Percentiles rank a stretch among this genome's conserved stretches.
Conservation (phyloP, 1,284 basidiomycete genomes). For the Rhodotorula sp. region DNA sequence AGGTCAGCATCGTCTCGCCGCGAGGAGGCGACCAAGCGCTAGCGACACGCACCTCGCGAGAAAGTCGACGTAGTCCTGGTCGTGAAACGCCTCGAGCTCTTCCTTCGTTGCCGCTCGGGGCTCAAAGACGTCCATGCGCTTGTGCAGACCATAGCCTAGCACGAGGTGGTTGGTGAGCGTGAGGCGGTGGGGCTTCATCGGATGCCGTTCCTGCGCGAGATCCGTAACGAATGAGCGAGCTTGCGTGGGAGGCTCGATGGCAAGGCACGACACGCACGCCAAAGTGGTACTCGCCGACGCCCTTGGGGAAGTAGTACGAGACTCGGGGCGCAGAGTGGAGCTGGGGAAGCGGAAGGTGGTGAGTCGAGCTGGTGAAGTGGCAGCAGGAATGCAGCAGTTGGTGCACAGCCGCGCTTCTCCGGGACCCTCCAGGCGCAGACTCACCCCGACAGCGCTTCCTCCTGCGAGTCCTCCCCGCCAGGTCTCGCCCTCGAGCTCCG, state of each 20-base stretch:
- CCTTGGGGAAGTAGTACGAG: constrained; percentile 92
- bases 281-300: constrained; percentile 93
- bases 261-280: constrained; percentile 62
- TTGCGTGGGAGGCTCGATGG: no score
- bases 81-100: constrained; percentile 89
- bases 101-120: constrained; percentile 84
- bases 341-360: constrained; percentile 5
- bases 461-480: constrained; percentile 27
- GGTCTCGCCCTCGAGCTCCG: constrained; percentile 14
- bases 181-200: constrained; percentile 96
- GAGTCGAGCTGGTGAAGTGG: not conserved
- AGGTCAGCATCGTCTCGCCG: no score
- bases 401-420: not conserved
- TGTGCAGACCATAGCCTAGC: constrained; percentile 92
- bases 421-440: not conserved
- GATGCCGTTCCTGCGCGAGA: constrained; percentile 77
- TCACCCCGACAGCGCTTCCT: constrained; percentile 28
- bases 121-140: constrained; percentile 91
- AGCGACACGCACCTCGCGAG: constrained; percentile 67
- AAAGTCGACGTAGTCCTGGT: constrained; percentile 91
- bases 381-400: not conserved
- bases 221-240: no score
- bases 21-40: no score
- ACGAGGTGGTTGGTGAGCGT: constrained; percentile 95
- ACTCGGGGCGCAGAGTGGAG: constrained; percentile 56